These are phyloP conservation scores for Eucalyptus sp. DNA, from an alignment of 345 rosid genomes.

Conservation along the genomic window DNA sequence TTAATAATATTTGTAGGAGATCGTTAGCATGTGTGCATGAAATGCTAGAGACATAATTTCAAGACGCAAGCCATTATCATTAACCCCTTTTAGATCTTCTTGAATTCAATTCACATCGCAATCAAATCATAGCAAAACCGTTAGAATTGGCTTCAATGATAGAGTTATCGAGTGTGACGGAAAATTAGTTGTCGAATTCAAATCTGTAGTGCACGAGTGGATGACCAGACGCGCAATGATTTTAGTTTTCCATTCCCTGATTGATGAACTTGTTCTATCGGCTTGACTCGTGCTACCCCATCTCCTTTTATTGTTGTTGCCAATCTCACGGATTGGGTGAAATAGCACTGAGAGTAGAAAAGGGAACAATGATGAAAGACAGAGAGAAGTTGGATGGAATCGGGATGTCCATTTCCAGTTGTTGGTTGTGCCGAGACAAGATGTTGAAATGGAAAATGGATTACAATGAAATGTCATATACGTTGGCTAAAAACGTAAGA, in stretches of 20 bases:
- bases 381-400: neutral
- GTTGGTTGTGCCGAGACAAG: neutral
- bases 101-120: neutral
- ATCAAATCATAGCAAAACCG: neutral
- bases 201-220: rapidly evolving
- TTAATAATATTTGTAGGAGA: neutral
- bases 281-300: neutral
- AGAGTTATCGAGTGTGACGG: too few relatives aligned
- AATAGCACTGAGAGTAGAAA: neutral
- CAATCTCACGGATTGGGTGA: neutral
- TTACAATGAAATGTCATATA: rapidly evolving
- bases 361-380: neutral
- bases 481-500: neutral
- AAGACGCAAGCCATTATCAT: neutral
- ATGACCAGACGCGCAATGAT: neutral
- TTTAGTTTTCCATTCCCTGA: neutral
- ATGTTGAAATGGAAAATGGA: neutral
- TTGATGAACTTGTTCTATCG: neutral
- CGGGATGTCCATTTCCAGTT: neutral
- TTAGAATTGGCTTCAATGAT: neutral
- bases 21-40: neutral
- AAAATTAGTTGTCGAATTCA: neutral
- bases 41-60: neutral
- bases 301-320: neutral
- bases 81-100: neutral